Conservation (phyloP, 345 rosid genomes). For the thale cress (Arabidopsis thaliana) region TAIR10.1 NC_003070.9:21265501-21266000, state of each 20-base stretch:
- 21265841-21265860: constrained; percentile 14
- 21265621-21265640: background rate
- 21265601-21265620: background rate
- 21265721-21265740: constrained; percentile 24
- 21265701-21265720: constrained; percentile 17
- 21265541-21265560: constrained; percentile 72
- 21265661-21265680: constrained; percentile 36
- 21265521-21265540: constrained; percentile 71
- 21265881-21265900: constrained; percentile 59
- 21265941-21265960: constrained; percentile 57
- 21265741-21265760: constrained; percentile 33
- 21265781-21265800: constrained; percentile 33
- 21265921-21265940: constrained; percentile 22
- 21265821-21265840: constrained; percentile 32
- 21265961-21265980: background rate
- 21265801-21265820: constrained; percentile 6
- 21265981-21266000: background rate
- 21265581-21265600: background rate
- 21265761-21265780: constrained; percentile 30
- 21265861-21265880: constrained; percentile 45
- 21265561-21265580: constrained; percentile 17
- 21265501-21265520: constrained; percentile 74
- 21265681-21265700: constrained; percentile 31
- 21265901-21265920: constrained; percentile 29
- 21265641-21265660: background rate